Base-by-base conservation (phyloP, 331 rosid species). In the Saraca asoca region DNA sequence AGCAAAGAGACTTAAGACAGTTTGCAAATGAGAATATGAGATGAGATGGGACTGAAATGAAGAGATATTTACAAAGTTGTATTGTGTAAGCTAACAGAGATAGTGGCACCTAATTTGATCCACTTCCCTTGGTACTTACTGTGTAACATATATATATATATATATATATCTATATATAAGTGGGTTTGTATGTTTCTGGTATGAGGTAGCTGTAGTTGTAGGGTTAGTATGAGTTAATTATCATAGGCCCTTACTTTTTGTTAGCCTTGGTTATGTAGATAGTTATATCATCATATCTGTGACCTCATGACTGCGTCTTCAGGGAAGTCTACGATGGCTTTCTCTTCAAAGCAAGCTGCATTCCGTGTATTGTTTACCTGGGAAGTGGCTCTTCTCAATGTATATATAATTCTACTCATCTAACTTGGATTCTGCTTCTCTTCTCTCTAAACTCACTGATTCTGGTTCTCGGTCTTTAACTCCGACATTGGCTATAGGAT, bases 1-100 rank as follows among this genome's bases (percentile, higher is more conserved):
- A 50, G 99, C 99, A 8, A 94, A 85, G 95, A 86, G 81, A 78
- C 81, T 90, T 53, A 94, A 90, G 85, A 88, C 88, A 6, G 82
- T 90, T 31, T 86, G 97, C 95, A 90, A 90, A 85, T 88, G 95
- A 93, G 72, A 13, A 52, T 24, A 24, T 24, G 31, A 24, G 31
- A 24, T 24, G 31, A 24, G 31, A n/a, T n/a, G n/a, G 48, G 74
- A 49, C 66, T 5, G 74, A 68, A 75, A 57, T 39, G 62, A 49
- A 13, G 70, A 43, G 59, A 46, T 46, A 15, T 56, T 34, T 39
- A 39, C 43, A 39, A 39, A 72, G 68, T 76, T 51, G 73, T 54
- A 64, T 65, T 72, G 72, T 67, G 81, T 70, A 72, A 74, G 87
- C 91, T 88, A 86, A 89, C 90, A 64, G 73, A 66, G 83, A 83